Percentiles rank a stretch among this genome's conserved stretches.
These are phyloP conservation scores for Cyberlindnera maritima DNA, from an alignment of 805 yeast species.

Conservation along the genomic window DNA sequence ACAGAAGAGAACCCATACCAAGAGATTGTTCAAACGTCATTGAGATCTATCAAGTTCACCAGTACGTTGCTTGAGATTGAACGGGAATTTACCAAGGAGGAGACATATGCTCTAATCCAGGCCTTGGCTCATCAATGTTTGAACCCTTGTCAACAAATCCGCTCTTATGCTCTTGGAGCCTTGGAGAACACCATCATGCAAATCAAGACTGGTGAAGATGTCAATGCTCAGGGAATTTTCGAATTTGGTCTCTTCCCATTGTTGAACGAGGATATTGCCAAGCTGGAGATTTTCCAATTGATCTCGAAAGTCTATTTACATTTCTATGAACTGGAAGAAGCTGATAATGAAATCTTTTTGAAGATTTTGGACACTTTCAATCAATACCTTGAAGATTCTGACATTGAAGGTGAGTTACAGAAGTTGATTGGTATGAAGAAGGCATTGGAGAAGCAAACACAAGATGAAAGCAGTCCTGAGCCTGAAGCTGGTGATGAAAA, in stretches of 20 bases:
- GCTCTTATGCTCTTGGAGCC: slow-evolving; percentile 60
- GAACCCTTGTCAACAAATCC: slow-evolving; percentile 79
- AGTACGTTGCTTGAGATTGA: slow-evolving; percentile 42
- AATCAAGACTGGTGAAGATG: slow-evolving; percentile 32
- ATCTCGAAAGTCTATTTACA: slow-evolving; percentile 64
- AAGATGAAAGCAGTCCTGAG: slow-evolving; percentile 2
- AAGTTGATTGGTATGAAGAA: slow-evolving; percentile 37
- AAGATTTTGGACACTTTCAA: slow-evolving; percentile 37
- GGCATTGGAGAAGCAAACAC: slow-evolving; percentile 22
- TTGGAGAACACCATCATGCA: slow-evolving; percentile 48
- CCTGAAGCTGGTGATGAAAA: background rate
- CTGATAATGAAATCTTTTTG: slow-evolving; percentile 37
- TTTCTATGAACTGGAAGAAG: slow-evolving; percentile 36
- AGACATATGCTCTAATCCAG: slow-evolving; percentile 59
- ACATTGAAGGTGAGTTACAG: slow-evolving; percentile 37
- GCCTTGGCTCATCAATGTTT: slow-evolving; percentile 87
- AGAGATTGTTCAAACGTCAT: slow-evolving; percentile 54
- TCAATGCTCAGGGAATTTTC: slow-evolving; percentile 55
- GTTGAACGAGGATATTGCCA: slow-evolving; percentile 63
- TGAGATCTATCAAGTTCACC: slow-evolving; percentile 62
- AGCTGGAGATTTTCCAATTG: slow-evolving; percentile 62
- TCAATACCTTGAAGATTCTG: slow-evolving; percentile 36
- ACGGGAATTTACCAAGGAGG: slow-evolving; percentile 32
- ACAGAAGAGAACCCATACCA: slow-evolving; percentile 48
- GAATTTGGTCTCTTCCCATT: slow-evolving; percentile 77